phyloP scores from a whole-genome alignment of 805 yeast genomes.

The Metschnikowia proteae region DNA sequence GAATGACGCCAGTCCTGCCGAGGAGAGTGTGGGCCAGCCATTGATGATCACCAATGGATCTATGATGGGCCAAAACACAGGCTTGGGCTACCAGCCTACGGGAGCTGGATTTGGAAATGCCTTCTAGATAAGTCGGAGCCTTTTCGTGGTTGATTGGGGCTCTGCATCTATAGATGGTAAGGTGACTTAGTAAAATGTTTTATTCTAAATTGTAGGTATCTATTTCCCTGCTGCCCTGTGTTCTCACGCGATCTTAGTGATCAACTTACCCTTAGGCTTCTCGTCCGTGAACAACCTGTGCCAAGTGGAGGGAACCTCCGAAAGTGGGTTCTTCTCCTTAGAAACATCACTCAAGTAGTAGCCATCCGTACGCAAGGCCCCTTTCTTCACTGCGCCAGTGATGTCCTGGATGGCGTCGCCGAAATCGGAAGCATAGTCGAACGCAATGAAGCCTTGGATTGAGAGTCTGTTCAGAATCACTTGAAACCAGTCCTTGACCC shows the following conservation, averaged over 20 bases:
- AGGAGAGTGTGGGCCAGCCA: constrained; percentile 57
- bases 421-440: constrained; percentile 23
- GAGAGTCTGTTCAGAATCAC: constrained; percentile 44
- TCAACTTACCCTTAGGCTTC: constrained; percentile 17
- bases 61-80: constrained; percentile 35
- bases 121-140: constrained; percentile 18
- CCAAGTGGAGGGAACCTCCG: constrained; percentile 15
- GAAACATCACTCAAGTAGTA: constrained; percentile 38
- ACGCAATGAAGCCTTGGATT: constrained; percentile 20
- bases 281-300: constrained; percentile 16
- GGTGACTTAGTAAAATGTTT: background rate
- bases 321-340: constrained; percentile 24
- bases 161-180: background rate
- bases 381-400: constrained; percentile 33
- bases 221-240: too few relatives aligned
- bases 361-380: constrained; percentile 38
- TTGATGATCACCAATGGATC: constrained; percentile 81
- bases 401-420: constrained; percentile 36
- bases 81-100: constrained; percentile 64
- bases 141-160: constrained; percentile 17
- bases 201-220: too few relatives aligned
- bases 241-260: constrained; percentile 11
- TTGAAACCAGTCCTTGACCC: constrained; percentile 36
- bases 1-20: constrained; percentile 48
- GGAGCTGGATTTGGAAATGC: constrained; percentile 69